Evolutionary conservation across 805 yeast species (phyloP), one percentile per base, ranked within the genome.

Genomic region (Wickerhamomyces silvicola): DNA sequence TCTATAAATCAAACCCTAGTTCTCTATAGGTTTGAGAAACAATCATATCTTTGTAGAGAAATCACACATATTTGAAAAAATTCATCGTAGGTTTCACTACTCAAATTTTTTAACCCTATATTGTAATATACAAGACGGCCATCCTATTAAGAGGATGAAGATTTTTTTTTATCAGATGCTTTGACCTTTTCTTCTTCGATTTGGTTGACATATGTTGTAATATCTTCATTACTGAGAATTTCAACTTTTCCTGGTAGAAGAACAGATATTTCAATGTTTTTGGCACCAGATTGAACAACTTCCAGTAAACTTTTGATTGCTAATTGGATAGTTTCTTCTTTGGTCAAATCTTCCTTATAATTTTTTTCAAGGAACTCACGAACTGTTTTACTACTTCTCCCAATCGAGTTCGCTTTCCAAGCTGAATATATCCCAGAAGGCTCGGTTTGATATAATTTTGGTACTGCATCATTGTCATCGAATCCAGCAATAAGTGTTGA

Each of bases 351-450:
- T 22, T 62, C 70, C 38, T 60, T 56, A 63, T 84, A 86, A 52
- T 85, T 83, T 63, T 87, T 88, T 58, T 92, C 98, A 58, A 92
- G 71, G 48, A 88, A 84, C 58, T 92, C 98, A 47, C 94, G 79
- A 22, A 92, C 97, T 4, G 97, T 90, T 59, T 92, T 90, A 41
- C 92, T 75, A 40, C 92, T 82, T 54, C 96, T 78, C 37, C 98
- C 98, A 52, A 92, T 92, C 13, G 97, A 87, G 55, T 85, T 90
- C 21, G 97, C 97, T 58, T 88, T 85, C 98, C 98, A 92, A 3
- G 96, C 94, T 29, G 94, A 84, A 57, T 81, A 90, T 43, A 92
- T 90, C 17, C 98, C 98, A 28, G 95, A 83, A 26, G 98, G 98
- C 59, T 92, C 98, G 10, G 98, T 92, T 59, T 84, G 94, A 62